Evolutionary conservation across 1,139 yeast species (phyloP), one percentile per base, ranked within the genome.

Genomic region (Scheffersomyces insectosa): DNA sequence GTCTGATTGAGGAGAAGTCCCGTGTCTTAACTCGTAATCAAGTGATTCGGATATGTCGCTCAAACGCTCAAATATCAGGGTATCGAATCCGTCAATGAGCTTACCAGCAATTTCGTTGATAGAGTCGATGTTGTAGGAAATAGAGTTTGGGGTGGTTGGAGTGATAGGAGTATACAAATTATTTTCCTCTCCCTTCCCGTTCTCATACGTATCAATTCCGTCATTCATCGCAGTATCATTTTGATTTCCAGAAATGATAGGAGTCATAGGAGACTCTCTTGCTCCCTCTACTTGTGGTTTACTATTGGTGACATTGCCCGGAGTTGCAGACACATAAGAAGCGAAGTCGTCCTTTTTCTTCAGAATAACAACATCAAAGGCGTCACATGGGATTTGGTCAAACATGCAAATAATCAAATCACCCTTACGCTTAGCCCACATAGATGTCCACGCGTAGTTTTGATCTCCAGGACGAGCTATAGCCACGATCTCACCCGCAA

Each of bases 341-440:
- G 12, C 31, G n/a, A 59, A 59, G 1, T 43, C 39, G 2, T 51
- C 62, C 14, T 51, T 53, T n/a, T 55, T 57, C 31, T 68, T 60
- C 61, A 69, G 72, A 29, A 82, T 66, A 14, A 78, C 68, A 8
- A 88, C 65, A 55, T 84, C 88, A 47, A 87, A 78, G 4, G 87
- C 85, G 62, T 87, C 95, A 60, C 95, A 85, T 1, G 88, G 87
- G 29, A 88, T 87, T 59, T 88, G 95, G 55, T 90, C 96, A 60
- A 91, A 83, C 70, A 88, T 89, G 70, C 95, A 84, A 37, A 89
- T 85, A 42, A 90, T 77, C 46, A 87, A 67, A 41, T 80, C 81
- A 2, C 84, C 83, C 52, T 82, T 82, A 45, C 80, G 74, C 57
- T 89, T 90, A 0, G 95, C 95, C 97, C 97, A 91, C 45, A 90